Evolutionary conservation across 495 filamentous ascomycete species (phyloP).

Genomic region (Penicillium macrosclerotiorum): DNA sequence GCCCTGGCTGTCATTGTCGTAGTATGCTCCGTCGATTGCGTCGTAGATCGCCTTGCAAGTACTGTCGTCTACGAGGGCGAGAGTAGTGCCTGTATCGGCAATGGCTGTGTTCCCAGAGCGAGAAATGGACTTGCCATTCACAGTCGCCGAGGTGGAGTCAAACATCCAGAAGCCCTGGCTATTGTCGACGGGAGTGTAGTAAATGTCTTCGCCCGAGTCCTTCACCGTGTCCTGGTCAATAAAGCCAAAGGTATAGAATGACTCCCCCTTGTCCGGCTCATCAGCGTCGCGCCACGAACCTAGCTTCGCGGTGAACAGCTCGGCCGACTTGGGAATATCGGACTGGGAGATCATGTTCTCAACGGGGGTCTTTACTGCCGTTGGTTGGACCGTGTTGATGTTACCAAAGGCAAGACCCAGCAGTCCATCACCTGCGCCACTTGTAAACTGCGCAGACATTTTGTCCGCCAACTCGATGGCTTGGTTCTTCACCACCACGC

Average conservation of each 20-base stretch:
- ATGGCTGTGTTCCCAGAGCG: conserved; percentile 71
- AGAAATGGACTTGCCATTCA: conserved; percentile 58
- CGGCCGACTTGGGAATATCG: conserved; percentile 58
- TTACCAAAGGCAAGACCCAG: conserved; percentile 68
- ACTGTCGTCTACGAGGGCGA: conserved; percentile 66
- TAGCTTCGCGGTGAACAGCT: conserved; percentile 75
- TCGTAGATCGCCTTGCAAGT: conserved; percentile 67
- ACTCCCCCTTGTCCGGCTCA: conserved; percentile 53
- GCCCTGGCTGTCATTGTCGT: conserved; percentile 63
- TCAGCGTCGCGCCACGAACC: conserved; percentile 60
- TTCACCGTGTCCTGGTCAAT: conserved; percentile 65
- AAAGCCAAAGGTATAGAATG: conserved; percentile 80
- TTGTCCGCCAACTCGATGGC: conserved; percentile 65
- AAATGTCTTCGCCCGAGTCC: conserved; percentile 52
- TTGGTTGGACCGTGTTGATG: conserved; percentile 67
- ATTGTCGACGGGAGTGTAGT: conserved; percentile 66
- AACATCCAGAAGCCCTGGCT: conserved; percentile 75
- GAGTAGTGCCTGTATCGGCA: conserved; percentile 75
- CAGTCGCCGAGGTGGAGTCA: conserved; percentile 54
- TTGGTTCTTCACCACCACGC: conserved; percentile 65
- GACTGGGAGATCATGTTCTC: conserved; percentile 72
- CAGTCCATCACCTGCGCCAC: conserved; percentile 65
- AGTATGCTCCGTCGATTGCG: conserved; percentile 65
- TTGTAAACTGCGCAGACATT: conserved; percentile 60
- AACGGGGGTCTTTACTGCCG: conserved; percentile 63